Conservation (phyloP, 2,329 filamentous ascomycete genomes). For the Drechmeria coniospora region DNA sequence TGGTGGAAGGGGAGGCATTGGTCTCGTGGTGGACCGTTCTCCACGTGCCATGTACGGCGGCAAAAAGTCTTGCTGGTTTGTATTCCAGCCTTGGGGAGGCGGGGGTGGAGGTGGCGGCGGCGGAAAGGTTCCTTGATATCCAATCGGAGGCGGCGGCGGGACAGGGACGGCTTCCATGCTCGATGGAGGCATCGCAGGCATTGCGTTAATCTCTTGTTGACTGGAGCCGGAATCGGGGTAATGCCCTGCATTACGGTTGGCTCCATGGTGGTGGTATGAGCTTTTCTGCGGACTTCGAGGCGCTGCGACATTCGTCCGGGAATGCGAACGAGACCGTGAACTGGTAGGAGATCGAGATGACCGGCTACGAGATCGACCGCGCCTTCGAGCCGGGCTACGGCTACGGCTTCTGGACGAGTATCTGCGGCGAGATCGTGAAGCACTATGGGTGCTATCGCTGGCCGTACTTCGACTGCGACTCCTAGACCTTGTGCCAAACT, state of each 20-base stretch:
- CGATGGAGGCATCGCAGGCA: neutral
- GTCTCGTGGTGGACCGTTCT: slow-evolving; percentile 9
- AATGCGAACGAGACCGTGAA: slow-evolving; percentile 7
- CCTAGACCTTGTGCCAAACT: slow-evolving; percentile 1
- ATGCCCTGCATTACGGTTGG: too few relatives aligned
- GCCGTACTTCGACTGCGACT: too few relatives aligned
- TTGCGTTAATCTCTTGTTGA: too few relatives aligned
- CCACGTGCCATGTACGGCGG: slow-evolving; percentile 11
- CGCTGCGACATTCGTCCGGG: slow-evolving; percentile 1
- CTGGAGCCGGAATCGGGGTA: too few relatives aligned
- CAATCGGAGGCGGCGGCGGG: slow-evolving; percentile 12
- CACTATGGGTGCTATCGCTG: too few relatives aligned
- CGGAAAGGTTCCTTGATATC: slow-evolving; percentile 27
- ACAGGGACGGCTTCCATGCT: too few relatives aligned
- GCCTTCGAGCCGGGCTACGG: slow-evolving; percentile 11
- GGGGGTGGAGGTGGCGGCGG: slow-evolving; percentile 17
- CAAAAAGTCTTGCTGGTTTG: slow-evolving; percentile 11
- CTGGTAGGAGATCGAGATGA: slow-evolving; percentile 9
- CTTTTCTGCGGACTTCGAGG: slow-evolving; percentile 9
- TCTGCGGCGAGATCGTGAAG: slow-evolving; percentile 13
- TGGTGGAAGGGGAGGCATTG: slow-evolving; percentile 5
- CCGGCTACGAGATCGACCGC: slow-evolving; percentile 8
- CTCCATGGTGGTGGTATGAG: slow-evolving; percentile 6
- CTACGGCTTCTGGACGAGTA: slow-evolving; percentile 11
- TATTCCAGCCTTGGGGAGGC: slow-evolving; percentile 12